Conservation (phyloP, 2,329 filamentous ascomycete species). For the Laburnicola sp. region DNA sequence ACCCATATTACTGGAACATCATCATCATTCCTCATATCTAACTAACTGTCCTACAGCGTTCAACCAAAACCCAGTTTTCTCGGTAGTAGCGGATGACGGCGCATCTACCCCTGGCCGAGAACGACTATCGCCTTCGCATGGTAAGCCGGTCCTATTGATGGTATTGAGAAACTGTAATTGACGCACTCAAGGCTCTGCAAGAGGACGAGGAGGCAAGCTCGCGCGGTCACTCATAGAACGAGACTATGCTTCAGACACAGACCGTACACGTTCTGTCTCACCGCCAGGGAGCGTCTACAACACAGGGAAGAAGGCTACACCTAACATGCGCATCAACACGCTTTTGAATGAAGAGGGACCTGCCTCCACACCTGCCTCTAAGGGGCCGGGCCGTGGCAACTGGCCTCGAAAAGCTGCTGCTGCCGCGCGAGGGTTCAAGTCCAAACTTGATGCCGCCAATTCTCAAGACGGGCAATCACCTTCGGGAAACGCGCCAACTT, state of each 20-base stretch:
- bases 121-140: slow-evolving; percentile 46
- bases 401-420: slow-evolving; percentile 49
- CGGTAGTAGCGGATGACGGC: slow-evolving; percentile 46
- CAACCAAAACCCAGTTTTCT: slow-evolving; percentile 49
- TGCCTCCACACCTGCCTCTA: slow-evolving; percentile 39
- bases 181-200: slow-evolving; percentile 33
- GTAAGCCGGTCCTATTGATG: slow-evolving; percentile 19
- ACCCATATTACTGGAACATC: background rate
- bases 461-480: slow-evolving; percentile 41
- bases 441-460: slow-evolving; percentile 36
- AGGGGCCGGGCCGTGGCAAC: slow-evolving; percentile 55
- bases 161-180: background rate
- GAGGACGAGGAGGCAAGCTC: slow-evolving; percentile 39
- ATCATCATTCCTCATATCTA: background rate
- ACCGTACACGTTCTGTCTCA: slow-evolving; percentile 52
- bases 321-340: slow-evolving; percentile 54
- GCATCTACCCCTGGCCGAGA: slow-evolving; percentile 46
- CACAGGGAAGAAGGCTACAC: slow-evolving; percentile 41
- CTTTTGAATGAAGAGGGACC: slow-evolving; percentile 51
- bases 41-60: slow-evolving; percentile 32
- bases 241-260: slow-evolving; percentile 50
- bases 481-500: slow-evolving; percentile 35
- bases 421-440: slow-evolving; percentile 37
- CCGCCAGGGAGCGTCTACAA: slow-evolving; percentile 48
- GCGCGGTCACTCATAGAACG: slow-evolving; percentile 40